Percentiles rank a stretch among this genome's conserved stretches.
Conservation (phyloP, 306 rosid species). For the Urtica urens region DNA sequence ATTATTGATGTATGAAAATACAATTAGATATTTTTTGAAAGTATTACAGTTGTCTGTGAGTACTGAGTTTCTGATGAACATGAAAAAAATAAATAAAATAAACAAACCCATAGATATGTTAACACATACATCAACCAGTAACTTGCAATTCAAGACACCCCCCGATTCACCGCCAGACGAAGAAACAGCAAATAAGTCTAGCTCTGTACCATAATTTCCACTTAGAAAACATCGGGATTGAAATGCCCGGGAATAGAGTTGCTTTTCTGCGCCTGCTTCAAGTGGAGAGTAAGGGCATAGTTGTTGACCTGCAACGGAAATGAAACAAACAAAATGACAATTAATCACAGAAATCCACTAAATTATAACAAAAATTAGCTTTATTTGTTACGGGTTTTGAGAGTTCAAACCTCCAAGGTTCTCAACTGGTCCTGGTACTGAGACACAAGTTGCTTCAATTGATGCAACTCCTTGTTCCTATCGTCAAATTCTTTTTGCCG, state of each 20-base stretch:
- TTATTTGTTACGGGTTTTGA: background rate
- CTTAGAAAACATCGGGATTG: conserved; percentile 77
- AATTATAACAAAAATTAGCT: background rate
- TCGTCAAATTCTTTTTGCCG: conserved; percentile 60
- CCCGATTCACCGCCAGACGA: background rate
- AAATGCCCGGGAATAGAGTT: conserved; percentile 72
- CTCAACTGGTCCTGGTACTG: conserved; percentile 75
- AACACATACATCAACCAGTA: background rate
- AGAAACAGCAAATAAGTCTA: background rate
- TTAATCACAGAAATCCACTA: background rate
- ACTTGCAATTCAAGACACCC: background rate
- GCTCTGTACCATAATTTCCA: no score
- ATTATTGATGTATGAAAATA: background rate
- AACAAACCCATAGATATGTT: conserved; percentile 2
- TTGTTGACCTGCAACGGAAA: conserved; percentile 45
- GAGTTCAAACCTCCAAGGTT: conserved; percentile 54
- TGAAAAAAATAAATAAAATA: background rate
- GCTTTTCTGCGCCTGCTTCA: conserved; percentile 77
- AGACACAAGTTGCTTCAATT: conserved; percentile 56
- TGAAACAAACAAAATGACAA: background rate
- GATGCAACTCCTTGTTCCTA: conserved; percentile 52
- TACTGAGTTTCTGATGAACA: background rate
- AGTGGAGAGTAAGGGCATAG: conserved; percentile 75
- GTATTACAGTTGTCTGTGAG: background rate
- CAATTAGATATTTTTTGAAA: conserved; percentile 4